A percentile compares a stretch with the other conserved stretches of the same genome.
phyloP scores from a whole-genome alignment of 108 stramenopile genomes.

The Nitzschia palea region DNA sequence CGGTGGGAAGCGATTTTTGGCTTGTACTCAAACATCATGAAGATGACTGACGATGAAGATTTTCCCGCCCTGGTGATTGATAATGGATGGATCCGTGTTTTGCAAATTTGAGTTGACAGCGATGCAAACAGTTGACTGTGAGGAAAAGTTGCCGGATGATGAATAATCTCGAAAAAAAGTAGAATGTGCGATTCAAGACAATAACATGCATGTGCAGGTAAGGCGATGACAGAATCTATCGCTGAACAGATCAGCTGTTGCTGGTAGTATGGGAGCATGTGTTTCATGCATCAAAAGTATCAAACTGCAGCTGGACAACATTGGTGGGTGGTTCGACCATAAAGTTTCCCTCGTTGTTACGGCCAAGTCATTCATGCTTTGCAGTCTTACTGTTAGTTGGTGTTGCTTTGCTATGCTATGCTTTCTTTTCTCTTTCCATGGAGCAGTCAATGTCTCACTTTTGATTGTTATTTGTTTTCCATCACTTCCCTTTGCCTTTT shows the following conservation, averaged over 20 bases:
- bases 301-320: too few relatives aligned
- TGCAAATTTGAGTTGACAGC: constrained; percentile 77
- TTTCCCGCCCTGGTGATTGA: constrained; percentile 94
- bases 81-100: constrained; percentile 96
- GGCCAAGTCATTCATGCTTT: too few relatives aligned
- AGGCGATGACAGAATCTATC: not conserved
- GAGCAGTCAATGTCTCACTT: not conserved
- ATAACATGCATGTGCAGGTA: not conserved
- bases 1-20: too few relatives aligned
- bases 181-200: not conserved
- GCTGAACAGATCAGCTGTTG: not conserved
- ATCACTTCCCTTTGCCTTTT: not conserved
- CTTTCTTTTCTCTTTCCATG: not conserved
- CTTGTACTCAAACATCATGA: too few relatives aligned
- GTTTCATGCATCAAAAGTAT: too few relatives aligned
- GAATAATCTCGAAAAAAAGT: too few relatives aligned
- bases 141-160: not conserved
- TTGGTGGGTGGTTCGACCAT: too few relatives aligned
- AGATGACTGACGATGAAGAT: constrained; percentile 92
- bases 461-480: not conserved
- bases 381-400: too few relatives aligned
- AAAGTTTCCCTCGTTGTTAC: too few relatives aligned
- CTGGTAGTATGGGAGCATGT: not conserved
- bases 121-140: not conserved
- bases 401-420: not conserved